Evolutionary conservation across 768 basidiomycete genomes (phyloP), one percentile per base, ranked within the genome.

Genomic region (Pleurotus ostreatus): DNA sequence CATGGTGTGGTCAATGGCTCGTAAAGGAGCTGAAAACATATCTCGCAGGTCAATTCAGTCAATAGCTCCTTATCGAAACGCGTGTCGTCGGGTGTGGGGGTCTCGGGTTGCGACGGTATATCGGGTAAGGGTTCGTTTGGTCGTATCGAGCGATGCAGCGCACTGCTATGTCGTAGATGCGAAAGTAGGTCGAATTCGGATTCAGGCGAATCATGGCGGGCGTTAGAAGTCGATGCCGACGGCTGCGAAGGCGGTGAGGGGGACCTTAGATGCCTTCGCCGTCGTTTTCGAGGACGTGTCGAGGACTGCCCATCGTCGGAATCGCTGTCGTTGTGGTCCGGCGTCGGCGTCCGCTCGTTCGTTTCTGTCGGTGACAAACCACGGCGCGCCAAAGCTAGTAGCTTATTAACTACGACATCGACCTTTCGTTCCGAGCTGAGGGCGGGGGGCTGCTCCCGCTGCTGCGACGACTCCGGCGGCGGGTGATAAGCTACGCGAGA

Each of bases 1-100:
- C 96, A 98, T 11, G 92, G 91, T 2, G 95, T 91, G 13, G 96
- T 98, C 49, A 94, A 78, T 4, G 96, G 94, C 60, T 92, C 84
- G 71, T 85, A 85, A 61, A 94, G 76, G 39, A 97, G 73, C 65
- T 80, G 79, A 66, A 89, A 89, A 71, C 96, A 98, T 34, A 98
- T 94, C 69, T 94, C 90, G 69, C 96, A 98, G 16, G 83, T 86
- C 55, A 96, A 78, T 61, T 94, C 88, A 9, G 78, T 63, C 20
- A 83, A 69, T 11, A 89, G 76, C 23, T 83, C 80, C 66, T 88
- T 88, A 64, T 83, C 77, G 57, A 88, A 79, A 44, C 70, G 67
- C 4, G 69, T 63, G 39, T 40, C 16, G 49, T 52, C 71, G 68
- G 25, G 66, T 34, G 30, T 2, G 59, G 49, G 69, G 48, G 23